These are phyloP conservation scores for Exidia glandulosa DNA, from an alignment of 768 basidiomycete genomes.

Conservation along the genomic window DNA sequence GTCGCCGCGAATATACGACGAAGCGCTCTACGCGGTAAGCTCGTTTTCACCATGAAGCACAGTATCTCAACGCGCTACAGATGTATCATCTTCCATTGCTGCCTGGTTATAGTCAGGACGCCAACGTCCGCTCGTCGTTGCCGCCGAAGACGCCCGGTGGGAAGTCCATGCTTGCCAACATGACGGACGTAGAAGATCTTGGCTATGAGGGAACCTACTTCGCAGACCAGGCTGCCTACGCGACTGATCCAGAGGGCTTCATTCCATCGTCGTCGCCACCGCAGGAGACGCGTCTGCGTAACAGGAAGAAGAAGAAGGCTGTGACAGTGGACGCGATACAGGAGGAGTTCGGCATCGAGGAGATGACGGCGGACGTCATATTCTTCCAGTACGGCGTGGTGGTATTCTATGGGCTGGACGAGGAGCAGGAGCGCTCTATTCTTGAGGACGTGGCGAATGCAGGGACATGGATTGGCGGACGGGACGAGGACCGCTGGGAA, in stretches of 20 bases:
- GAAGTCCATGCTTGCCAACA: constrained; percentile 50
- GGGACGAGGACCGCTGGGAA: constrained; percentile 72
- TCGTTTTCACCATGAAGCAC: background rate
- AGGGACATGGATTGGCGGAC: constrained; percentile 50
- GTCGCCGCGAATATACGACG: constrained; percentile 75
- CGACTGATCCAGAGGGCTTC: background rate
- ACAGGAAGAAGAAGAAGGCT: background rate
- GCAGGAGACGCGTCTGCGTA: background rate
- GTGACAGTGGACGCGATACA: background rate
- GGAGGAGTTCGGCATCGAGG: constrained; percentile 20
- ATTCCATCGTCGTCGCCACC: background rate
- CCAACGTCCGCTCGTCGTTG: constrained; percentile 76
- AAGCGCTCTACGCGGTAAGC: constrained; percentile 83
- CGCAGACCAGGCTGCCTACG: constrained; percentile 15
- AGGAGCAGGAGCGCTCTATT: constrained; percentile 68
- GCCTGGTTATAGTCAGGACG: constrained; percentile 79
- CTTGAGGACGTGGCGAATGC: constrained; percentile 74
- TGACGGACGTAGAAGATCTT: constrained; percentile 82
- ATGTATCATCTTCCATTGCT: constrained; percentile 87
- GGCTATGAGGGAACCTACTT: constrained; percentile 88
- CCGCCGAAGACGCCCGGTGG: constrained; percentile 39
- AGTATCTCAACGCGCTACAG: constrained; percentile 25
- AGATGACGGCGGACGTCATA: constrained; percentile 59
- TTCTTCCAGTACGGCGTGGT: constrained; percentile 85
- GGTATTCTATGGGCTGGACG: constrained; percentile 83